These are phyloP conservation scores for Saccharomyces jurei DNA, from an alignment of 805 yeast species.

Conservation along the genomic window DNA sequence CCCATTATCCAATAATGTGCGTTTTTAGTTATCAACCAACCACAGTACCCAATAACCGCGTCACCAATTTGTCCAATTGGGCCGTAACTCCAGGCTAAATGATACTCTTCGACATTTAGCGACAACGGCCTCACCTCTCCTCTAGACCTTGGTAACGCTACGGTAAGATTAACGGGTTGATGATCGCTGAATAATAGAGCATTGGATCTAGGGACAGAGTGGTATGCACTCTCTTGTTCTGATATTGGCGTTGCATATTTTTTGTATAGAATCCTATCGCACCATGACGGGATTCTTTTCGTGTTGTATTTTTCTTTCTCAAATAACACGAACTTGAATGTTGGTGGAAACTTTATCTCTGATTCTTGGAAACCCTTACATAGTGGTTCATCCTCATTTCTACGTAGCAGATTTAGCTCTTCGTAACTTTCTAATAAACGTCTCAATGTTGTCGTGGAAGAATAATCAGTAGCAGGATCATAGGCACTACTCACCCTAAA, in stretches of 20 bases:
- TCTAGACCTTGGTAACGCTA: conserved; percentile 36
- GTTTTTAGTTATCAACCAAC: conserved; percentile 15
- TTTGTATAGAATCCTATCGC: conserved; percentile 70
- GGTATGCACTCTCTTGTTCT: conserved; percentile 37
- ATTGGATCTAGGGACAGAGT: conserved; percentile 33
- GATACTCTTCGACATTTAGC: background rate
- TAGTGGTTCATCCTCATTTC: conserved; percentile 32
- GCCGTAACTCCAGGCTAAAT: background rate
- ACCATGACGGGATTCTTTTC: conserved; percentile 78
- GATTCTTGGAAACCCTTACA: conserved; percentile 63
- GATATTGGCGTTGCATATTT: conserved; percentile 28
- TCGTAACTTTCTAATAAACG: conserved; percentile 28
- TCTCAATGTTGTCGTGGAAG: conserved; percentile 7
- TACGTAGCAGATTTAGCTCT: conserved; percentile 28
- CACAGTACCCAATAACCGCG: conserved; percentile 20
- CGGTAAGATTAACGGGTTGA: conserved; percentile 57
- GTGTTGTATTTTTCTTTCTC: conserved; percentile 40
- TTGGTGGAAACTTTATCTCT: conserved; percentile 61
- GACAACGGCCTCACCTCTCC: background rate
- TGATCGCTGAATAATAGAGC: conserved; percentile 62
- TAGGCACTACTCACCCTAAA: conserved; percentile 45
- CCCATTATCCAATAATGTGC: conserved; percentile 7
- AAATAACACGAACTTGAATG: conserved; percentile 54
- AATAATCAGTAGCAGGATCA: conserved; percentile 10
- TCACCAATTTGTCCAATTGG: conserved; percentile 14